Evolutionary conservation across 208 protist species (phyloP).

Genomic region (Trypanosoma brucei): DNA sequence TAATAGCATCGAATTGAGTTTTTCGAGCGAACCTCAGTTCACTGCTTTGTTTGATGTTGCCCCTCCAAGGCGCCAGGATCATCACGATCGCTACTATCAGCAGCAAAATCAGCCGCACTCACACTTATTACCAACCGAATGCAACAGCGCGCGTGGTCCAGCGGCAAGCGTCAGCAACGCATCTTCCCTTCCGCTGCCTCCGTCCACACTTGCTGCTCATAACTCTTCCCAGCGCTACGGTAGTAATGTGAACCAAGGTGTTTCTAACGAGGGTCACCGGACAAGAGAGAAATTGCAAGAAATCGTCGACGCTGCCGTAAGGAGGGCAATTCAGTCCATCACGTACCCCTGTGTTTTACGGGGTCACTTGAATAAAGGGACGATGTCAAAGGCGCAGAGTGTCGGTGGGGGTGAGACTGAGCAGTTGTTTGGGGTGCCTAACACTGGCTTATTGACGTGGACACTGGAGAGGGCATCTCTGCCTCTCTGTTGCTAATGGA

Average conservation of each 20-base stretch:
- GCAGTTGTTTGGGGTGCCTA: not conserved
- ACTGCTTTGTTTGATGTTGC: slow-evolving; percentile 45
- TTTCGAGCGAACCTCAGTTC: slow-evolving; percentile 60
- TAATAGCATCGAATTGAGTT: slow-evolving; percentile 54
- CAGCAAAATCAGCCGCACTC: not conserved
- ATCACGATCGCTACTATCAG: not conserved
- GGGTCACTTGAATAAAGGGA: slow-evolving; percentile 18
- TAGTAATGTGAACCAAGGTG: not conserved
- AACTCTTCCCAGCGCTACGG: not conserved
- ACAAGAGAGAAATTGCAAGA: slow-evolving; percentile 73
- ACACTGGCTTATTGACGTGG: slow-evolving; percentile 31
- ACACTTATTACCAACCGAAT: not conserved
- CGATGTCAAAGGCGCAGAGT: not conserved
- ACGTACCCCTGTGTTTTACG: slow-evolving; percentile 68
- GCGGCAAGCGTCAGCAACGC: not conserved
- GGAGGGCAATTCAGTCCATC: slow-evolving; percentile 38
- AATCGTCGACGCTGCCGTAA: slow-evolving; percentile 60
- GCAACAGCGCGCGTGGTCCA: not conserved
- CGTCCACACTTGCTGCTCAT: not conserved
- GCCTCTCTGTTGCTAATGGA: slow-evolving; percentile 38
- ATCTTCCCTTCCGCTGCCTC: slow-evolving; percentile 7
- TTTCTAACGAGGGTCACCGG: slow-evolving; percentile 6
- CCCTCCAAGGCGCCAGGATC: not conserved
- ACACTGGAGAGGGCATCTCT: slow-evolving; percentile 38
- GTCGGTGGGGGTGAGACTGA: not conserved